Base-by-base conservation (phyloP, 2,329 filamentous ascomycete genomes). In the Claviceps sp. region DNA sequence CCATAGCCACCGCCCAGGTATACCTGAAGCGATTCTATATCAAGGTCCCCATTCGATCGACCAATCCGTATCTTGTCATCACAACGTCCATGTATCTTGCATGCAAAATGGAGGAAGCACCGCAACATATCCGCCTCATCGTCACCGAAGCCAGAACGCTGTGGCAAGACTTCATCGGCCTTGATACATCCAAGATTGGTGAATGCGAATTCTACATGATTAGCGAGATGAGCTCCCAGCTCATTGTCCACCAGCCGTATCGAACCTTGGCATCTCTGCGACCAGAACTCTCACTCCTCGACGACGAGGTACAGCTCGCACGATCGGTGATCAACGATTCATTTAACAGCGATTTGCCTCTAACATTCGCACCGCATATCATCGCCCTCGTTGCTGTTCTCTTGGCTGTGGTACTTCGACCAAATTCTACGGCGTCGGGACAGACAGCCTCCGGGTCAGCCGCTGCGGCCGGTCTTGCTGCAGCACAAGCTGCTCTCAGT, bases 81-180 rank as follows among this genome's bases (percentile, higher is more conserved):
- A 85, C 89, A n/a, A 97, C 93, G 1, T 87, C 91, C 5, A 78
- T 97, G 54, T 98, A 98, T 66, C 75, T 98, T 38, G 90, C 93
- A 20, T 95, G 89, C 72, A 98, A 98, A 70, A 95, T 95, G 81
- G 93, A 98, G 67, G 93, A 98, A 67, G 90, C 84, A 49, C 93
- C 93, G 2, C 91, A 97, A 66, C 93, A 98, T 66, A 97, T 98
- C 61, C 81, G 93, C 34, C 79, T 95, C 56, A 84, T 98, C 53
- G 83, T 93, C 11, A 84, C 82, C 46, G 93, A 98, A 66, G 88
- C 90, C 3, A 82, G 88, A 37, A 80, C 85, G 53, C 76, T 94
- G 54, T 95, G 88, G 88, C 83, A 87, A 61, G 86, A 90, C 57
- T 79, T 85, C 53, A 80, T 87, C 58, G 75, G 79, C 42, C 79